These are phyloP conservation scores for Leccinum angustisporum DNA, from an alignment of 1,284 basidiomycete species.

Conservation along the genomic window DNA sequence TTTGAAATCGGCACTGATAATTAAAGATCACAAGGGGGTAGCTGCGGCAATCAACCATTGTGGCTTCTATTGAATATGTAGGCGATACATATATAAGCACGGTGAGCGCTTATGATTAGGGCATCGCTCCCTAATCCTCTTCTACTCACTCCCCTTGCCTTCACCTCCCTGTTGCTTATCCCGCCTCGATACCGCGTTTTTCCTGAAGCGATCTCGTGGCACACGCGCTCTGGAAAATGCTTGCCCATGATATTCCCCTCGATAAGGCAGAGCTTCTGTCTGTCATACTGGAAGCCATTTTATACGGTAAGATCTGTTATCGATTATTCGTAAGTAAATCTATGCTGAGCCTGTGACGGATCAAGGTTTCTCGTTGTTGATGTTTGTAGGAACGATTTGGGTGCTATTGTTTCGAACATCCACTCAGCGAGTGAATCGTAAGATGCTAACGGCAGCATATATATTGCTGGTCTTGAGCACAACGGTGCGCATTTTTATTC, in stretches of 20 bases:
- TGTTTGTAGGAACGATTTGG: constrained; percentile 24
- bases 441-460: constrained; percentile 14
- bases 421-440: constrained; percentile 7
- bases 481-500: constrained; percentile 5
- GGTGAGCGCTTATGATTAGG: background rate
- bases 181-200: background rate
- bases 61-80: background rate
- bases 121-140: background rate
- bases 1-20: background rate
- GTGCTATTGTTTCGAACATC: constrained; percentile 4
- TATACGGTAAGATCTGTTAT: constrained; percentile 19
- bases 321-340: background rate
- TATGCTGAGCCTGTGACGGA: background rate
- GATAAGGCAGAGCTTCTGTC: constrained; percentile 24
- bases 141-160: background rate
- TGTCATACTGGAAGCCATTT: constrained; percentile 17
- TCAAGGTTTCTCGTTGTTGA: constrained; percentile 21
- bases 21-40: background rate
- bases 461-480: constrained; percentile 20
- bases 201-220: background rate
- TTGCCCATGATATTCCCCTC: constrained; percentile 3
- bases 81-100: background rate
- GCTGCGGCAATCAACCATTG: background rate
- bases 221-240: background rate
- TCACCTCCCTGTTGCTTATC: background rate